Evolutionary conservation across 73 alveolate genomes (phyloP), one percentile per base, ranked within the genome.

Genomic region (Paramecium tetraurelia): DNA sequence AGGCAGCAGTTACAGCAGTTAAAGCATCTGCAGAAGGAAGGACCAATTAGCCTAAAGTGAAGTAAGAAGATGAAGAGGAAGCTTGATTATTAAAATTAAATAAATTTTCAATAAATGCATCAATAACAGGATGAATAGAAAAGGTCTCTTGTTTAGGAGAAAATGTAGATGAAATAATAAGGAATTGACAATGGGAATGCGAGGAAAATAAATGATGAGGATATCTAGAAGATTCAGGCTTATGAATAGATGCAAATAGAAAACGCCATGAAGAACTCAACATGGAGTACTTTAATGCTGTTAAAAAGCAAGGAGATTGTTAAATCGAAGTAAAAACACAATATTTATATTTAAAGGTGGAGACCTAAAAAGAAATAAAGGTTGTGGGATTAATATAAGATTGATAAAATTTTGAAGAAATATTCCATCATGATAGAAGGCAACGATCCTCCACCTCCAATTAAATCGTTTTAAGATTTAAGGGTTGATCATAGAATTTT

Each of bases 381-480:
- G 59, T 44, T 83, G 31, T 59, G 85, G 76, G 87, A 63, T 63
- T 70, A 88, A 22, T 44, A 48, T 35, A 80, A 89, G 27, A 93
- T 86, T 4, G 41, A 69, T 27, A 44, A 36, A 38, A 58, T 68
- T 5, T 70, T 92, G 53, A 84, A 87, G 31, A 86, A 93, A 16
- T 43, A 70, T 9, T 33, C 48, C 5, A 76, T 93, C 21, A 44
- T 93, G 58, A 57, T 84, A 18, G 96, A 71, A 57, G 96, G 96
- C 2, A 21, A 88, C 22, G 68, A 72, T 48, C 85, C 93, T 9
- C 96, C 96, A 24, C 92, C 93, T 69, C 92, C 93, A 29, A 87
- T 93, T 24, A 33, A 86, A 71, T 88, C 96, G 38, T 93, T 93
- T 50, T 29, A 71, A 76, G 90, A 80, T 29, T 36, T 93, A 63